These are phyloP conservation scores for Corylus avellana DNA, from an alignment of 306 rosid species.

Conservation along the genomic window DNA sequence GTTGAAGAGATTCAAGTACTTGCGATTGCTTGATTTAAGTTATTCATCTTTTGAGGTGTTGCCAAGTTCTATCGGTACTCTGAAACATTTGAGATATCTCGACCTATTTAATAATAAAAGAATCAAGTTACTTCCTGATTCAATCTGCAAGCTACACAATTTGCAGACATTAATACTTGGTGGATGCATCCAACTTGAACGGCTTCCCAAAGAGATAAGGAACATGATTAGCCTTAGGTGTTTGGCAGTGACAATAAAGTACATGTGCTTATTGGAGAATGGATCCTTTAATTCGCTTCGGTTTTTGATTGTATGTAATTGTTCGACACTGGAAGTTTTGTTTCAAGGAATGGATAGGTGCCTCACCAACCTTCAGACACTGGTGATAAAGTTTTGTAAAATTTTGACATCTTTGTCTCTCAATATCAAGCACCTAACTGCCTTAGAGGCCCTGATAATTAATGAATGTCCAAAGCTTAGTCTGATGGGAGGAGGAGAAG, in stretches of 20 bases:
- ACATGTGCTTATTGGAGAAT: background rate
- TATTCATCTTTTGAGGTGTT: constrained; percentile 14
- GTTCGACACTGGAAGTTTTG: constrained; percentile 15
- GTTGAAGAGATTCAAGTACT: constrained; percentile 9
- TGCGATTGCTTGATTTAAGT: constrained; percentile 20
- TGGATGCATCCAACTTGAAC: constrained; percentile 24
- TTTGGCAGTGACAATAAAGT: constrained; percentile 28
- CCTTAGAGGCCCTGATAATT: constrained; percentile 13
- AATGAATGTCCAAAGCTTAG: constrained; percentile 3
- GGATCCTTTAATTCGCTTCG: constrained; percentile 23
- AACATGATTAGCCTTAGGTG: constrained; percentile 25
- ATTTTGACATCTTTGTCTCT: constrained; percentile 25
- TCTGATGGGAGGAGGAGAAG: background rate
- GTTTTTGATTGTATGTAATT: background rate
- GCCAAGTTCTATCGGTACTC: constrained; percentile 10
- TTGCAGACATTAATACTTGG: constrained; percentile 27
- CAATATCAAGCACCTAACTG: constrained; percentile 7
- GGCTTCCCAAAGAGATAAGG: constrained; percentile 29
- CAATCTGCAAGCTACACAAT: constrained; percentile 32
- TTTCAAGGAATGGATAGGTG: background rate
- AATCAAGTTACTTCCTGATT: constrained; percentile 21
- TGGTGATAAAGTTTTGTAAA: background rate
- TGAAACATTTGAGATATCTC: constrained; percentile 30
- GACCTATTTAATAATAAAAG: background rate
- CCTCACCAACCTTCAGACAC: constrained; percentile 3